Evolutionary conservation across 345 rosid genomes (phyloP).

Genomic region (Moricandia arvensis): DNA sequence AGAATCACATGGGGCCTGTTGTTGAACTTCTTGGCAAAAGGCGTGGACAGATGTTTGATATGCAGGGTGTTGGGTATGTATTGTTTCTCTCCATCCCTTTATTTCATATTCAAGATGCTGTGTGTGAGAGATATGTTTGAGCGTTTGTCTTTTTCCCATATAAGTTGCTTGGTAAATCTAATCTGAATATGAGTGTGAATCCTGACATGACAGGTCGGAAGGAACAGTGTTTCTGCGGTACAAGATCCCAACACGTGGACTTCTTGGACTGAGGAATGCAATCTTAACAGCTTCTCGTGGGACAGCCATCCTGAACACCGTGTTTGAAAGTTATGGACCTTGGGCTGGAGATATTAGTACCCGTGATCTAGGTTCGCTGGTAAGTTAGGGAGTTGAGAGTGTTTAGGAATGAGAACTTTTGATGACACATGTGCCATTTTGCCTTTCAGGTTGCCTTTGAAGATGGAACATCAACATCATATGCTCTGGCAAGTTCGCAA

Average conservation of each 20-base stretch:
- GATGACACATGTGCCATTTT: neutral
- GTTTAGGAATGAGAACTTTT: neutral
- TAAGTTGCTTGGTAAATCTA: too few relatives aligned
- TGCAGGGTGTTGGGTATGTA: constrained; percentile 81
- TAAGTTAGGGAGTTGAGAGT: constrained; percentile 40
- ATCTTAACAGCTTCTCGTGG: constrained; percentile 97
- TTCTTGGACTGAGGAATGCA: constrained; percentile 94
- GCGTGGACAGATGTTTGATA: constrained; percentile 94
- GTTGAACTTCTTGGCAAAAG: constrained; percentile 97
- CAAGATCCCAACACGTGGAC: constrained; percentile 96
- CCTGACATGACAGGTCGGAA: constrained; percentile 56
- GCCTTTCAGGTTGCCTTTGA: constrained; percentile 87
- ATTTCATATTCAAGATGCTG: neutral
- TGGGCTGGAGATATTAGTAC: constrained; percentile 91
- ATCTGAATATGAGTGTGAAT: constrained; percentile 18
- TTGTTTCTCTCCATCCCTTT: constrained; percentile 16
- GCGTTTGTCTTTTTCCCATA: neutral
- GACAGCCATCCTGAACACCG: constrained; percentile 86
- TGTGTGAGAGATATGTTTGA: neutral
- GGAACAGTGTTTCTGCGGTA: constrained; percentile 80
- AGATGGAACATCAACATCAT: constrained; percentile 81
- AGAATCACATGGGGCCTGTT: constrained; percentile 88
- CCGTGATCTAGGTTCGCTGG: constrained; percentile 93
- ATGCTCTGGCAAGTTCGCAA: constrained; percentile 82
- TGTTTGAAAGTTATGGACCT: constrained; percentile 86